Evolutionary conservation across 192 early-diverging fungal species (phyloP).

Genomic region (Linnemannia schmuckeri): DNA sequence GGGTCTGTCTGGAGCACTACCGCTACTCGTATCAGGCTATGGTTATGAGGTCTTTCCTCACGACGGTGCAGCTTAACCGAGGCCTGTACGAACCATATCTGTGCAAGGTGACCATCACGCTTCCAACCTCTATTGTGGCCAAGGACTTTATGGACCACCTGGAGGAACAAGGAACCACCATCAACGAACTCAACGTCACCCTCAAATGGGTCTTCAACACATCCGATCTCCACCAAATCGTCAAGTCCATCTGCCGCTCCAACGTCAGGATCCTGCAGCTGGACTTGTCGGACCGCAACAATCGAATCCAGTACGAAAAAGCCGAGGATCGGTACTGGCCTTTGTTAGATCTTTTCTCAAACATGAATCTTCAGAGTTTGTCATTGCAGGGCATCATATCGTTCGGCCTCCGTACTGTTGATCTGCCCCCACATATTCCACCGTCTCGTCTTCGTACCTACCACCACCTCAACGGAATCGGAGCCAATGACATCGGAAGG

Average conservation of each 20-base stretch:
- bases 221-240: background rate
- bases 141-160: slow-evolving; percentile 9
- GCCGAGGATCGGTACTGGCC: slow-evolving; percentile 9
- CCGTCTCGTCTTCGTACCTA: background rate
- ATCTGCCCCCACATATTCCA: background rate
- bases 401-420: background rate
- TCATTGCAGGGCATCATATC: background rate
- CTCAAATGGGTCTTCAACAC: slow-evolving; percentile 7
- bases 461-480: slow-evolving; percentile 1
- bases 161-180: background rate
- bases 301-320: background rate
- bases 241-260: background rate
- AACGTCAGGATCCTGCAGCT: slow-evolving; percentile 6
- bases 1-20: slow-evolving; percentile 18
- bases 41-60: slow-evolving; percentile 9
- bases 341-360: slow-evolving; percentile 10
- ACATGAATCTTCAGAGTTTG: background rate
- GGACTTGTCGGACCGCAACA: background rate
- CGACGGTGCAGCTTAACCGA: background rate
- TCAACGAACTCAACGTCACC: slow-evolving; percentile 15
- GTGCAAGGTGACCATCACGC: slow-evolving; percentile 15
- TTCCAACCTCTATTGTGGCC: background rate
- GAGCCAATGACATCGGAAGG: background rate
- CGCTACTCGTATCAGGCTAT: background rate
- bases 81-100: slow-evolving; percentile 6